A percentile compares a stretch with the other conserved stretches of the same genome.
These are phyloP conservation scores for Crithidia expoeki DNA, from an alignment of 208 protist genomes.

Conservation along the genomic window DNA sequence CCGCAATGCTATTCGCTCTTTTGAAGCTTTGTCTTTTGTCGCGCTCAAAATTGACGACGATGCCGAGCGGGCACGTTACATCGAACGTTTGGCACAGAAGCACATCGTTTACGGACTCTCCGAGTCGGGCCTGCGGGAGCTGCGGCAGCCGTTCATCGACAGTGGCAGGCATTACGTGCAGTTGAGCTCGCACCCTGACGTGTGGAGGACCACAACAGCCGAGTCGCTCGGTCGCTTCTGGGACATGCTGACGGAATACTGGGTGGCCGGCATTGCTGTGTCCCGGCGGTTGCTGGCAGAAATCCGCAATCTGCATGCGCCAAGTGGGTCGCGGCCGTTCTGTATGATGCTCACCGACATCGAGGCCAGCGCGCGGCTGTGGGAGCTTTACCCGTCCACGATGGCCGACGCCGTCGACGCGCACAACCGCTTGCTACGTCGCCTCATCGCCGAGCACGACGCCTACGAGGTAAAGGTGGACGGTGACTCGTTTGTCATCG, in stretches of 20 bases:
- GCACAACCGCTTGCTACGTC: conserved; percentile 52
- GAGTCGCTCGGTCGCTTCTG: conserved; percentile 8
- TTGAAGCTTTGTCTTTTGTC: neutral
- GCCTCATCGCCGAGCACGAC: conserved; percentile 35
- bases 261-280: neutral
- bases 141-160: conserved; percentile 18
- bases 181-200: neutral
- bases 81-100: conserved; percentile 3
- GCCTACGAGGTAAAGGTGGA: conserved; percentile 67
- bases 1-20: conserved; percentile 1
- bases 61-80: neutral
- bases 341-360: conserved; percentile 62
- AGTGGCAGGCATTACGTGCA: neutral
- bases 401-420: conserved; percentile 47
- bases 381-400: conserved; percentile 34
- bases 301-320: conserved; percentile 1
- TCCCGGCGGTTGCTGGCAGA: neutral
- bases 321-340: conserved; percentile 7
- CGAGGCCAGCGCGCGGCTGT: conserved; percentile 49
- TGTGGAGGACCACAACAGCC: neutral
- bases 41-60: conserved; percentile 1
- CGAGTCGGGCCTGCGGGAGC: neutral
- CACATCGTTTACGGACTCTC: conserved; percentile 9
- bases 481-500: conserved; percentile 68
- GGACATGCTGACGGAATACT: conserved; percentile 11